Base-by-base conservation (phyloP, 2,329 filamentous ascomycete species). In the Fusarium sublunatum region DNA sequence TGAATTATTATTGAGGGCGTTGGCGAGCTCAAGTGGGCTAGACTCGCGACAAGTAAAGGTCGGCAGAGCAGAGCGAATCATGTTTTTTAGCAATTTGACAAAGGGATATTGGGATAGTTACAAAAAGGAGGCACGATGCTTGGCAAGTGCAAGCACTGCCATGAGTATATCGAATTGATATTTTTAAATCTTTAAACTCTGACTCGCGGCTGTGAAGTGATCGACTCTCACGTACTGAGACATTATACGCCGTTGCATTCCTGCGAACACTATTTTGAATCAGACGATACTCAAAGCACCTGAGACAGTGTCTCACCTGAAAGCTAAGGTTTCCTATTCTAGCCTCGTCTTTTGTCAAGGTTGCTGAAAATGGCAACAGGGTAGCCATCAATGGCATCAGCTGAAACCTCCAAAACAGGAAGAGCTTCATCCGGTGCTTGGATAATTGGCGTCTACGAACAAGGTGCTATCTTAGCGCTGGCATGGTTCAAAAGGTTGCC, bases 11-110 rank as follows among this genome's bases (percentile, higher is more conserved):
- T 65, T 40, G 57, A 64, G 69, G 70, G 70, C 69, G 69, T 72
- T 70, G 68, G 54, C 53, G 70, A 72, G 70, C 70, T 70, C 68
- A 72, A 72, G 70, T 71, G 68, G 67, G 69, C 69, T 63, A 58
- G 58, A 67, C 66, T 68, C 67, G 64, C 58, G 56, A 65, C 61
- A 66, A 45, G 45, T 43, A 58, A 47, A 42, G 42, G 55, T 55
- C 61, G 50, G 52, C 54, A 62, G 62, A 49, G 64, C 53, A 69
- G 64, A 67, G 69, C 69, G 64, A 55, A 53, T 48, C 60, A 25
- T 64, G 55, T 52, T 54, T 69, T 49, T 58, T 61, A 59, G 69
- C 54, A 69, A 48, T 66, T 64, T 65, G 61, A 58, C 36, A 56
- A 62, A 42, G 49, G 61, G 58, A 65, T 64, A 61, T 58, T 54